Conservation (phyloP, 2,329 filamentous ascomycete species). For the Aspergillus japonicus region DNA sequence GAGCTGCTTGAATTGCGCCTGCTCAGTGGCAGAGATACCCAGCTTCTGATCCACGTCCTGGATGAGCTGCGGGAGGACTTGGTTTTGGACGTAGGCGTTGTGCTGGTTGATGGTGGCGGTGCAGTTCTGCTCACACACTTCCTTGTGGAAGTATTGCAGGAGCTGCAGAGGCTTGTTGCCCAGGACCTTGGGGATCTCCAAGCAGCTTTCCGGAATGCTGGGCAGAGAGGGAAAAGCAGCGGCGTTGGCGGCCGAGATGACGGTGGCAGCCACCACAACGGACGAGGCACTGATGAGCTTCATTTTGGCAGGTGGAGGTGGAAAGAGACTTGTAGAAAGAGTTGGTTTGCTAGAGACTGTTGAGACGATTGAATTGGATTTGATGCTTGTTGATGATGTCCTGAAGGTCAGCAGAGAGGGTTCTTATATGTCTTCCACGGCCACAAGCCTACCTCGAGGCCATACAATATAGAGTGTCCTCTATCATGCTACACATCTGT, state of each 20-base stretch:
- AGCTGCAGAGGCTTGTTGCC: conserved; percentile 13
- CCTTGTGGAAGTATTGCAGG: conserved; percentile 11
- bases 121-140: conserved; percentile 14
- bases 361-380: background rate
- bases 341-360: background rate
- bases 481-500: background rate
- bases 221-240: background rate
- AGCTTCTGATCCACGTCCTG: conserved; percentile 8
- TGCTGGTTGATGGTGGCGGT: conserved; percentile 15
- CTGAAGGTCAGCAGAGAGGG: background rate
- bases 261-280: background rate
- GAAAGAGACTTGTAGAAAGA: background rate
- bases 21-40: conserved; percentile 4
- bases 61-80: conserved; percentile 9
- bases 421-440: background rate
- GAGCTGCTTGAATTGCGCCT: conserved; percentile 8
- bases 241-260: background rate
- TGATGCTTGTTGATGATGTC: background rate
- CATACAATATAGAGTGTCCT: background rate
- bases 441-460: background rate
- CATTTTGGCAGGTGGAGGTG: background rate
- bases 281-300: conserved; percentile 4
- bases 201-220: conserved; percentile 8
- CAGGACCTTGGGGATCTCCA: conserved; percentile 10
- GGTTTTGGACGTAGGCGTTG: conserved; percentile 9